phyloP scores from a whole-genome alignment of 768 basidiomycete species.

The Holtermannia corniformis region DNA sequence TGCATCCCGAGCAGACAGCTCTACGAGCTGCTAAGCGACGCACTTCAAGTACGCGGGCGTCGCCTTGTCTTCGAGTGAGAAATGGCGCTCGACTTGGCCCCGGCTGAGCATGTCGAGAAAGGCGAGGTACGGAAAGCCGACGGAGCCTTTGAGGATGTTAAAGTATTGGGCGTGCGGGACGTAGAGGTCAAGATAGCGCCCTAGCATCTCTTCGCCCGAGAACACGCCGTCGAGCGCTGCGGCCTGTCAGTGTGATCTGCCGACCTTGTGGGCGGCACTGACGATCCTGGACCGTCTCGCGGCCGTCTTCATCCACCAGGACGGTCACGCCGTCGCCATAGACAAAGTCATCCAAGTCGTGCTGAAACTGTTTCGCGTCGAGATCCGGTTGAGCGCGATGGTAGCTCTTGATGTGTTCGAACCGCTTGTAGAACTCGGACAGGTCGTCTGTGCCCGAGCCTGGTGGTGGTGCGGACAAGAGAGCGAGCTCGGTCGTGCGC shows the following conservation, averaged over 20 bases:
- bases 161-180: constrained; percentile 75
- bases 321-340: constrained; percentile 50
- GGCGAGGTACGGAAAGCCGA: constrained; percentile 73
- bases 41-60: constrained; percentile 29
- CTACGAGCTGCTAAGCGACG: neutral
- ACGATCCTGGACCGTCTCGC: constrained; percentile 70
- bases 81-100: constrained; percentile 47
- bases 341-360: constrained; percentile 65
- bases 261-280: constrained; percentile 39
- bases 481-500: constrained; percentile 30
- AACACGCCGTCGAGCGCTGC: constrained; percentile 53
- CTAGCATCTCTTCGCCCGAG: constrained; percentile 91
- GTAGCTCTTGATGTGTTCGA: constrained; percentile 93
- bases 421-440: constrained; percentile 88
- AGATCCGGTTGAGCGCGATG: constrained; percentile 91
- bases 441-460: constrained; percentile 51
- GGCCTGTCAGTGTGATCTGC: neutral
- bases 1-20: no score
- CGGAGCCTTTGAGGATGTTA: constrained; percentile 50
- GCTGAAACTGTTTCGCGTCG: constrained; percentile 57
- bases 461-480: constrained; percentile 35
- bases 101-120: constrained; percentile 79
- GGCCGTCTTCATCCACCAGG: constrained; percentile 52
- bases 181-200: constrained; percentile 89
- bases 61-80: constrained; percentile 36